phyloP scores from a whole-genome alignment of 1,284 basidiomycete genomes.

The Melampsora abietis-canadensis region DNA sequence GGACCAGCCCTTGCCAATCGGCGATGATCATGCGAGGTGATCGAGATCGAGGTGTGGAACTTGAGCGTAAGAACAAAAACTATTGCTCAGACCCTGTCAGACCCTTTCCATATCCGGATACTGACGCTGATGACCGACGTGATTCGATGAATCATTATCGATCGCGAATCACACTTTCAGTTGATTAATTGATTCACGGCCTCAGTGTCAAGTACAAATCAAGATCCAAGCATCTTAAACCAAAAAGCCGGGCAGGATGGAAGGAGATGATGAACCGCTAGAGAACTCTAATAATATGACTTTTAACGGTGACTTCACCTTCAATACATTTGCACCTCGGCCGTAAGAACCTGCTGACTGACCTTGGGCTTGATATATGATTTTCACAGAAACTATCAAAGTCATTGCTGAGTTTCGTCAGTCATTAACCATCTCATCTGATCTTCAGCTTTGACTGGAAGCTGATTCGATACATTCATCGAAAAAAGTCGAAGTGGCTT shows the following conservation, averaged over 20 bases:
- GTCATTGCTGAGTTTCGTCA: conserved; percentile 39
- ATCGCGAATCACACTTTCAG: no score
- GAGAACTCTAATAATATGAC: conserved; percentile 15
- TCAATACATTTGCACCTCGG: background rate
- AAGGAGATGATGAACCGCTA: background rate
- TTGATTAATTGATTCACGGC: no score
- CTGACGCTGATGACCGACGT: no score
- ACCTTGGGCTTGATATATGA: background rate
- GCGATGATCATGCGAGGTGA: no score
- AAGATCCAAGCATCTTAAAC: no score
- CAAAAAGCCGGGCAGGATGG: background rate
- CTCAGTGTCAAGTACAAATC: no score
- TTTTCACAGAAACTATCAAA: conserved; percentile 24
- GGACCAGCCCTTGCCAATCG: no score
- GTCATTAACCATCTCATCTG: background rate
- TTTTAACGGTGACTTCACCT: conserved; percentile 1
- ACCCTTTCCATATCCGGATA: no score
- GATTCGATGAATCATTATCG: no score
- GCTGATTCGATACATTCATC: background rate
- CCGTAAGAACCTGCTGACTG: background rate
- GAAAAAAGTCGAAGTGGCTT: conserved; percentile 76
- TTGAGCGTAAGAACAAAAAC: no score
- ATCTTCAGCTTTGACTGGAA: background rate
- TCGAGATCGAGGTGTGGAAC: no score
- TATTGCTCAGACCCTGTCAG: no score